Percentiles rank a stretch among this genome's conserved stretches.
phyloP scores from a whole-genome alignment of 352 stramenopile species.

The Phytophthora ohioensis region DNA sequence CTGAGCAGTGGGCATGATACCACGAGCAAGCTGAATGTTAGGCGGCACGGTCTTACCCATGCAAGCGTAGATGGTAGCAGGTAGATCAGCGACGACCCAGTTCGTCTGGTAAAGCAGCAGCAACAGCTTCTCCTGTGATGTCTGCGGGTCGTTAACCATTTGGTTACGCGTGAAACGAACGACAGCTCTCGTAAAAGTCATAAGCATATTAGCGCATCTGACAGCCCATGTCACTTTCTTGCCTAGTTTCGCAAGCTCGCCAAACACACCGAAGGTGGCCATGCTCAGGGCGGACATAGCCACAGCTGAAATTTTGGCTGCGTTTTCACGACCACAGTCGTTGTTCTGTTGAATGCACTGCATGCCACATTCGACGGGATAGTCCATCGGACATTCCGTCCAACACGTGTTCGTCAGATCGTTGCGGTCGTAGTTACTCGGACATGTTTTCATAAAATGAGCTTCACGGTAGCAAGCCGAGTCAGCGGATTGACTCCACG shows the following conservation, averaged over 20 bases:
- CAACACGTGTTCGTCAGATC: conserved; percentile 54
- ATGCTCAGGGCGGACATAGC: conserved; percentile 46
- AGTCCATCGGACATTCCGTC: conserved; percentile 63
- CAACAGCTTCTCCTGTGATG: conserved; percentile 60
- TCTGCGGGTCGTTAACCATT: conserved; percentile 45
- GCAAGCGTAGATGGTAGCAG: conserved; percentile 57
- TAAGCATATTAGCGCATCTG: conserved; percentile 54
- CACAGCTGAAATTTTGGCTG: conserved; percentile 42
- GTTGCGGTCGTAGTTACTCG: conserved; percentile 50
- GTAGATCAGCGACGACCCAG: conserved; percentile 61
- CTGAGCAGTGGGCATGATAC: conserved; percentile 41
- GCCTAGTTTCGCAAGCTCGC: conserved; percentile 39
- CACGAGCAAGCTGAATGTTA: conserved; percentile 25
- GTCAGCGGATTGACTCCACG: conserved; percentile 37
- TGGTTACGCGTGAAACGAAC: conserved; percentile 41
- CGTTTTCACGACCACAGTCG: conserved; percentile 51
- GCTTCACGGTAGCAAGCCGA: conserved; percentile 60
- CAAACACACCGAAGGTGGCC: conserved; percentile 50
- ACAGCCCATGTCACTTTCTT: conserved; percentile 52
- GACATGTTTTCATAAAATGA: conserved; percentile 46
- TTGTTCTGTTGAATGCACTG: conserved; percentile 71
- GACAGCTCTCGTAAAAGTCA: conserved; percentile 26
- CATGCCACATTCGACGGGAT: conserved; percentile 66
- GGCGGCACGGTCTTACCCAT: conserved; percentile 38
- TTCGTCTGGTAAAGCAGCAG: conserved; percentile 67